Base-by-base conservation (phyloP, 306 rosid genomes). In the Coriaria nepalensis region DNA sequence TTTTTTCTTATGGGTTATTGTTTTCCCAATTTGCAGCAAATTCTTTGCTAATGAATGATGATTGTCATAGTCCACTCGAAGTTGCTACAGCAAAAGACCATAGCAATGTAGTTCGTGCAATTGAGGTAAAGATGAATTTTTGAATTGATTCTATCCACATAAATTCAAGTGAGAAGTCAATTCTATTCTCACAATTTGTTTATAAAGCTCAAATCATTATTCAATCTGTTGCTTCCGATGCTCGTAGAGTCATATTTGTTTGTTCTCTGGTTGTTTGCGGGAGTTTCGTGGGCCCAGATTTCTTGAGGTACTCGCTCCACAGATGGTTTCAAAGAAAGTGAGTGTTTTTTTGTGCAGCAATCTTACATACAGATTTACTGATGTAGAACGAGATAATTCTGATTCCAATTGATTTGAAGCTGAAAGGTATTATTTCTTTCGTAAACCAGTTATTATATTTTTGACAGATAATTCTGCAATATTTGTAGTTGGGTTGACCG, bases 191-290 rank as follows among this genome's bases (percentile, higher is more conserved):
- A 20, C 29, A 20, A 20, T 3, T 20, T 20, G 1, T 20, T 1
- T 20, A 20, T 20, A 20, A 20, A 20, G 29, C 29, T 20, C 29
- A 59, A 46, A 12, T 53, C 44, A 54, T 49, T 53, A 40, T 40
- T 43, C 13, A 46, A 57, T 37, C 35, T 59, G 48, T 56, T 65
- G 7, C 64, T 60, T 42, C 51, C n/a, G 50, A 40, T 54, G 9
- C 59, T 57, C 69, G 73, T 55, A 92, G 98, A 64, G 67, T 54
- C 95, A 92, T 76, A 67, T 85, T 37, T 75, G 93, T 73, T 71
- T 92, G 70, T 92, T 92, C 83, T 79, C 83, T 10, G 93, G 88
- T 68, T 92, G 96, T 96, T 48, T 92, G 81, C 76, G 96, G 12
- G 98, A 85, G 69, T 75, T 85, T 59, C 73, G 75, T 55, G 98